phyloP scores from a whole-genome alignment of 78 protist species.

The Dictyostelium firmibasis region DNA sequence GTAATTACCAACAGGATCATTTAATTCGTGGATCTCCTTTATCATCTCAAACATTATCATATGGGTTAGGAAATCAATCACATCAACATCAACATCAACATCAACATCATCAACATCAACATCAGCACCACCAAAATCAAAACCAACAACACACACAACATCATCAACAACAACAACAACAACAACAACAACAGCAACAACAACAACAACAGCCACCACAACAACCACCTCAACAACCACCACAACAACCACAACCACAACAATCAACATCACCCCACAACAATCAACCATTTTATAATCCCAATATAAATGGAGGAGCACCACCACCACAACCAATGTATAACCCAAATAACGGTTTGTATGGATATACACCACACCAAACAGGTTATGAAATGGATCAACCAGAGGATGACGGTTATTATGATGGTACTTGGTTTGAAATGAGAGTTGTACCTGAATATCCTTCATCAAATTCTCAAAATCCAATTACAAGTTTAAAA shows the following conservation, averaged over 20 bases:
- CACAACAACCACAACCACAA: neutral
- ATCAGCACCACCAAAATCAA: neutral
- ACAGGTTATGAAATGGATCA: neutral
- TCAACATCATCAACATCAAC: neutral
- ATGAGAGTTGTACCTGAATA: conserved; percentile 64
- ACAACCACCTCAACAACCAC: neutral
- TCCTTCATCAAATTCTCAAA: neutral
- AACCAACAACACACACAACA: too few species aligned
- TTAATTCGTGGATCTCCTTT: conserved; percentile 14
- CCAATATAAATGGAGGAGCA: neutral
- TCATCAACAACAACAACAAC: neutral
- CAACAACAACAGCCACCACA: neutral
- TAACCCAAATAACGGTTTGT: conserved; percentile 2
- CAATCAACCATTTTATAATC: neutral
- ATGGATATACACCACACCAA: neutral
- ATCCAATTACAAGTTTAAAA: conserved; percentile 14
- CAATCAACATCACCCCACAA: neutral
- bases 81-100: neutral
- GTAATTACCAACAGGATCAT: neutral
- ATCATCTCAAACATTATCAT: neutral
- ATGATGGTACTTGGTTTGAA: conserved; percentile 43
- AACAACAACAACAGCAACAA: neutral
- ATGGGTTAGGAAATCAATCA: neutral
- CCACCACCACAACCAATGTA: conserved; percentile 5
- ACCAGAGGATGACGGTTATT: conserved; percentile 41